phyloP scores from a whole-genome alignment of 2,329 filamentous ascomycete species.

The Akanthomyces muscarius region DNA sequence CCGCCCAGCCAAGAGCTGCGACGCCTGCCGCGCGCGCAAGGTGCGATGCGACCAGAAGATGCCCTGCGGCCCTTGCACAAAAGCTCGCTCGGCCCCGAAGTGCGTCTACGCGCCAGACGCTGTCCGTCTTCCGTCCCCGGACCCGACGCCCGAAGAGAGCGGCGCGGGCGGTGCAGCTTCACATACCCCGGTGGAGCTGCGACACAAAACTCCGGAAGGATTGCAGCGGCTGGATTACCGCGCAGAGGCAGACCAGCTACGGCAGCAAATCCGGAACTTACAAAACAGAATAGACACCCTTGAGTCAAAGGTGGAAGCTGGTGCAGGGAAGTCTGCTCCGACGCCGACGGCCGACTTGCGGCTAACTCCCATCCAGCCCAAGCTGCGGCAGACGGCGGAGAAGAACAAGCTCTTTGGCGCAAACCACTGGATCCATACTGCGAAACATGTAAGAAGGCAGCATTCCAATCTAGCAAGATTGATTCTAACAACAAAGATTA shows the following conservation, averaged over 20 bases:
- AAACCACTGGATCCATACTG: slow-evolving; percentile 14
- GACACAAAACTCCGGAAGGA: not conserved
- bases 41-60: slow-evolving; percentile 11
- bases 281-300: not conserved
- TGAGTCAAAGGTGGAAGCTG: not conserved
- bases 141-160: not conserved
- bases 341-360: not conserved
- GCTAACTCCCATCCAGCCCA: not conserved
- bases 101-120: slow-evolving; percentile 10
- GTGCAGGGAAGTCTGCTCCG: not conserved
- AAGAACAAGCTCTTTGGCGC: slow-evolving; percentile 15
- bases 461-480: not conserved
- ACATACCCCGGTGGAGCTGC: not conserved
- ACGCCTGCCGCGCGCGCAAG: slow-evolving; percentile 13
- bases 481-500: not conserved
- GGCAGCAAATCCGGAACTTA: not conserved
- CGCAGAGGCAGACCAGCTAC: not conserved
- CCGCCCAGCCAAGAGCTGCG: slow-evolving; percentile 16
- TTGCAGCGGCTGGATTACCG: not conserved
- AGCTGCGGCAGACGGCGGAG: not conserved
- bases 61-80: slow-evolving; percentile 8
- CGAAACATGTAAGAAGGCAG: not conserved
- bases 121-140: not conserved
- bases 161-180: not conserved
- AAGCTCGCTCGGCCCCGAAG: slow-evolving; percentile 4